Conservation (phyloP, 2,329 filamentous ascomycete species). For the Aureobasidium sp. region DNA sequence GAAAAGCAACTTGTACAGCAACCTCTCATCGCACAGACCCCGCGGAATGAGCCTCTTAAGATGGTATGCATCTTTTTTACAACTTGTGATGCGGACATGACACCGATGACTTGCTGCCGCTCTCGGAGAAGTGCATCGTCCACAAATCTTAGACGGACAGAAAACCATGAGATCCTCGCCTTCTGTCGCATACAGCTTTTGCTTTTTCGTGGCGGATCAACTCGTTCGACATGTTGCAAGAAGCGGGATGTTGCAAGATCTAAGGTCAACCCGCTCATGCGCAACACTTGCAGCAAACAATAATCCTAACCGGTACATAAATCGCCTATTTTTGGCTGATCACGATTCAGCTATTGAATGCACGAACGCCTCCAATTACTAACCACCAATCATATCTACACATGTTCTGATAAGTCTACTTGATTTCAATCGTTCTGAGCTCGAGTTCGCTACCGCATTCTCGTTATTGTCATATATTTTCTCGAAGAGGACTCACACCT, state of each 20-base stretch:
- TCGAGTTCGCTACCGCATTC: neutral
- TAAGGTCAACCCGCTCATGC: neutral
- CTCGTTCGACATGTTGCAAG: neutral
- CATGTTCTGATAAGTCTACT: neutral
- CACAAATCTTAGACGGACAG: neutral
- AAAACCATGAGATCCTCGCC: neutral
- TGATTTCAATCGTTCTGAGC: neutral
- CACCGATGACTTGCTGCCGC: neutral
- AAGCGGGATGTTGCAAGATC: neutral
- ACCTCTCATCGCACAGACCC: neutral
- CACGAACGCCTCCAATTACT: neutral
- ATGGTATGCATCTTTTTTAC: neutral
- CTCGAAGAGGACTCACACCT: neutral
- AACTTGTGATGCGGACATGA: neutral
- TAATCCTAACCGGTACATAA: neutral
- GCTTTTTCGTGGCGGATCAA: neutral
- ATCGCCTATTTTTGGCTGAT: neutral
- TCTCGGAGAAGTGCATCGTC: neutral
- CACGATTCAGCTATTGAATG: conserved; percentile 1
- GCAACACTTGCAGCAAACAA: conserved; percentile 5
- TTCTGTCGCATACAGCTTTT: neutral
- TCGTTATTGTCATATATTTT: neutral
- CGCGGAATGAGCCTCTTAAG: neutral
- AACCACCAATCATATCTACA: neutral
- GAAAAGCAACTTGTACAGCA: neutral